Evolutionary conservation across 768 basidiomycete species (phyloP).

Genomic region (Phylloporus scabripes): DNA sequence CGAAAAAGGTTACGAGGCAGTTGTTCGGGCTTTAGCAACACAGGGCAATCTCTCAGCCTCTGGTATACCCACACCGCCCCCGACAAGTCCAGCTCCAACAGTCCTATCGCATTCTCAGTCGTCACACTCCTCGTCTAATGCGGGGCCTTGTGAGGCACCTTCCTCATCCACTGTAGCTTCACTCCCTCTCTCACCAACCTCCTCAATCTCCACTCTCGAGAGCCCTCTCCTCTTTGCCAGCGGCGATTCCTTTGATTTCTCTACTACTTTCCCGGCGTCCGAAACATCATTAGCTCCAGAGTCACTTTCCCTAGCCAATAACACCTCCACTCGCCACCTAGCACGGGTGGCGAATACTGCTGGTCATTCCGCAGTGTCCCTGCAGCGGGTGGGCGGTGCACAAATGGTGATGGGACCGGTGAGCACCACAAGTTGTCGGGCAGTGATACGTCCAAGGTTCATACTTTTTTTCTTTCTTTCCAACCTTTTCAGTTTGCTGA

Average conservation of each 20-base stretch:
- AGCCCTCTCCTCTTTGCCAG: constrained; percentile 25
- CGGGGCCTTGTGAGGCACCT: constrained; percentile 18
- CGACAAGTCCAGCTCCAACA: constrained; percentile 7
- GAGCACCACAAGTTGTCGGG: constrained; percentile 16
- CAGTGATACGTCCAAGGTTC: constrained; percentile 32
- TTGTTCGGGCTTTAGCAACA: constrained; percentile 66
- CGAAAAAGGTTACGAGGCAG: constrained; percentile 77
- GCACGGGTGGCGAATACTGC: constrained; percentile 92
- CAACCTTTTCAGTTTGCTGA: constrained; percentile 18
- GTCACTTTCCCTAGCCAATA: constrained; percentile 29
- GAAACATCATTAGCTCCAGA: constrained; percentile 25
- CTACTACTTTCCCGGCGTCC: constrained; percentile 32
- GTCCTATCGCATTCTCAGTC: constrained; percentile 12
- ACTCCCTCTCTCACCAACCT: constrained; percentile 38
- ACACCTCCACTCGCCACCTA: constrained; percentile 89
- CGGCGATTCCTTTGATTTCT: constrained; percentile 28
- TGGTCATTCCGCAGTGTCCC: constrained; percentile 59
- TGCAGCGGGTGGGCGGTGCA: constrained; percentile 82
- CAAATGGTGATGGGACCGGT: constrained; percentile 25
- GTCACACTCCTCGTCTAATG: constrained; percentile 19
- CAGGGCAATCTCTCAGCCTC: constrained; percentile 40
- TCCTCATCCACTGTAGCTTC: constrained; percentile 27
- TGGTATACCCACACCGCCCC: constrained; percentile 11
- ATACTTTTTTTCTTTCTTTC: constrained; percentile 17
- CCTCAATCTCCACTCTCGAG: constrained; percentile 38